Evolutionary conservation across 2,329 filamentous ascomycete species (phyloP).

Genomic region (Metarhizium brunneum): DNA sequence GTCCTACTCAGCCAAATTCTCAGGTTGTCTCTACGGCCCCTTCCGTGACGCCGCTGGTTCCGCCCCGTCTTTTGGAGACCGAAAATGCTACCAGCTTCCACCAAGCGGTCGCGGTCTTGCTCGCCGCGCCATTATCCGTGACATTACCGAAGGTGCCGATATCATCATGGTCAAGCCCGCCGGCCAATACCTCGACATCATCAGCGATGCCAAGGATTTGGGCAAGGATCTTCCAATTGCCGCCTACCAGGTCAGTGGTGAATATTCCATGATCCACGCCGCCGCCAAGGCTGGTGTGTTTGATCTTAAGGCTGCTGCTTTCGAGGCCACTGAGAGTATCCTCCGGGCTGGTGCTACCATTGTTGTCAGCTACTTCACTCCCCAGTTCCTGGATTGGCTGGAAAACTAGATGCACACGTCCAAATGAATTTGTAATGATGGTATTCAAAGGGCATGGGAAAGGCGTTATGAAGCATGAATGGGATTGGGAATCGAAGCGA

Average conservation of each 20-base stretch:
- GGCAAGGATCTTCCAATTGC: conserved; percentile 86
- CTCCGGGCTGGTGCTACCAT: conserved; percentile 88
- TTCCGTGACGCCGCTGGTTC: conserved; percentile 96
- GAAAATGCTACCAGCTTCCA: conserved; percentile 93
- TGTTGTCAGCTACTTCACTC: conserved; percentile 88
- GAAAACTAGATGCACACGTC: conserved; percentile 30
- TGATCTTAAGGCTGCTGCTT: conserved; percentile 87
- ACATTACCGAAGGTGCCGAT: conserved; percentile 89
- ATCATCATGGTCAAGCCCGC: conserved; percentile 99
- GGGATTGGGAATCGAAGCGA: not conserved
- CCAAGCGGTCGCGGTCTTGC: conserved; percentile 87
- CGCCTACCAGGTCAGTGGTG: conserved; percentile 93
- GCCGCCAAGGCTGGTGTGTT: conserved; percentile 94
- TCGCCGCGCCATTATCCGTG: conserved; percentile 77
- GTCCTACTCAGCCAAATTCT: conserved; percentile 98
- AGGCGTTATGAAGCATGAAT: not conserved
- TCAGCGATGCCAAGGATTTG: conserved; percentile 91
- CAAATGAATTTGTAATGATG: too few relatives aligned
- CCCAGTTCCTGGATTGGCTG: conserved; percentile 64
- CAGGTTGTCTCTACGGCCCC: conserved; percentile 89
- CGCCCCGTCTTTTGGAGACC: conserved; percentile 82
- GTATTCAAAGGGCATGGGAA: not conserved
- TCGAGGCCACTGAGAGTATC: conserved; percentile 90
- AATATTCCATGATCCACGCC: conserved; percentile 97
- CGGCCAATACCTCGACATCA: conserved; percentile 92